Percentiles rank a stretch among this genome's conserved stretches.
Evolutionary conservation across 2,329 filamentous ascomycete species (phyloP).

Genomic region (Hortaea werneckii): DNA sequence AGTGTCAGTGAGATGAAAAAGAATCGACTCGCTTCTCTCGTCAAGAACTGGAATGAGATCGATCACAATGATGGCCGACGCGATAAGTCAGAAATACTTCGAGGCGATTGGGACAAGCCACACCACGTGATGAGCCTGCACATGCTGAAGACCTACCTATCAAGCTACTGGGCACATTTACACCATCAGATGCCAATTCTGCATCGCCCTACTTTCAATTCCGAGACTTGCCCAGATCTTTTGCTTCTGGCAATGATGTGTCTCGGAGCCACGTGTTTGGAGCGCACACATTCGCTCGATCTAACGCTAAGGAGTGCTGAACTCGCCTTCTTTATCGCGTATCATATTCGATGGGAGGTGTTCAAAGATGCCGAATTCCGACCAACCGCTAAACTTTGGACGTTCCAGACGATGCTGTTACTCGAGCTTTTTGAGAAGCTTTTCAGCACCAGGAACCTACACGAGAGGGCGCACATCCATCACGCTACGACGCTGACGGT

Average conservation of each 20-base stretch:
- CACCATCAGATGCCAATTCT: constrained; percentile 90
- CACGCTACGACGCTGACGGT: constrained; percentile 91
- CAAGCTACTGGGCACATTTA: constrained; percentile 90
- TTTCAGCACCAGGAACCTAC: constrained; percentile 83
- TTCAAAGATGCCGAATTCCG: constrained; percentile 86
- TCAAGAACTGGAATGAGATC: constrained; percentile 69
- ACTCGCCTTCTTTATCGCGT: constrained; percentile 80
- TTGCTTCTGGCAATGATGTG: constrained; percentile 82
- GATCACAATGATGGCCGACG: constrained; percentile 63
- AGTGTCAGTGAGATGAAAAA: constrained; percentile 81
- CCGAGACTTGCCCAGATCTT: constrained; percentile 75
- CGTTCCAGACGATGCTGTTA: constrained; percentile 82
- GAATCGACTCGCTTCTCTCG: constrained; percentile 64
- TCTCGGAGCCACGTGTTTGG: constrained; percentile 81
- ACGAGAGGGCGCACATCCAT: constrained; percentile 92
- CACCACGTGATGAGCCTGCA: constrained; percentile 63
- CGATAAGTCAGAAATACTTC: constrained; percentile 65
- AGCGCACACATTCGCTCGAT: constrained; percentile 66
- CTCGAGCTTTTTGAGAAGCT: constrained; percentile 96
- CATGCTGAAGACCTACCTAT: constrained; percentile 94
- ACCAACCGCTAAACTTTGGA: constrained; percentile 88
- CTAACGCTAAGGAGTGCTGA: constrained; percentile 68
- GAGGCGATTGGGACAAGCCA: constrained; percentile 60
- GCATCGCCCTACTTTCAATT: constrained; percentile 86
- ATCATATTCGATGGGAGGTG: constrained; percentile 90